phyloP scores from a whole-genome alignment of 2,329 filamentous ascomycete species.

The Aspergillus sojae region DNA sequence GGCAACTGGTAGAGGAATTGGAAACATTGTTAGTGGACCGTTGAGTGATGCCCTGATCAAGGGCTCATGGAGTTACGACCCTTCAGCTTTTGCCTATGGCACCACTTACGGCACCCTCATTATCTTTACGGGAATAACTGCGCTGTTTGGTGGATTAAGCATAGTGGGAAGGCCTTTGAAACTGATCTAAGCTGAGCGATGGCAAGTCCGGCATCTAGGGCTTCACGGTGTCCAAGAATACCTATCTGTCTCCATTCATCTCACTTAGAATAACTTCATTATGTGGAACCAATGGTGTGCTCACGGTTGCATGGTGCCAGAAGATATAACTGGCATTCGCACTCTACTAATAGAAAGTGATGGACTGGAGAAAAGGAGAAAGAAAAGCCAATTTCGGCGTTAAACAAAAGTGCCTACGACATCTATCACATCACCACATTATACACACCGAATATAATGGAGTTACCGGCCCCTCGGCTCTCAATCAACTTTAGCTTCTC shows the following conservation, averaged over 20 bases:
- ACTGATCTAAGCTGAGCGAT: not conserved
- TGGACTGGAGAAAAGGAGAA: not conserved
- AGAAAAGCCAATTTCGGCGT: not conserved
- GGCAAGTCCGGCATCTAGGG: not conserved
- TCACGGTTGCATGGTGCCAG: not conserved
- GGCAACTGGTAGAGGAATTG: conserved; percentile 54
- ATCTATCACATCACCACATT: not conserved
- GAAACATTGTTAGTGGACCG: conserved; percentile 54
- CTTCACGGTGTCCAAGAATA: not conserved
- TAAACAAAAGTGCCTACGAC: not conserved
- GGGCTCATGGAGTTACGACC: conserved; percentile 21
- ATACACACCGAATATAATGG: not conserved
- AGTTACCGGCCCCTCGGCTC: not conserved
- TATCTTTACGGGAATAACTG: conserved; percentile 30
- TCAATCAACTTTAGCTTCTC: not conserved
- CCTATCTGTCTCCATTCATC: not conserved
- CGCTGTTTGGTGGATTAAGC: not conserved
- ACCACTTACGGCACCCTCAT: conserved; percentile 32
- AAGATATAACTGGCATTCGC: not conserved
- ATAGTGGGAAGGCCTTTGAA: not conserved
- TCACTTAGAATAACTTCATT: not conserved
- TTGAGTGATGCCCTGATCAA: conserved; percentile 48
- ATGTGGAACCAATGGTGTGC: not conserved
- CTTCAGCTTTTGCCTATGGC: conserved; percentile 28
- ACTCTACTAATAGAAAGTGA: not conserved